Evolutionary conservation across 1,284 basidiomycete species (phyloP).

Genomic region (Papiliotrema terrestris): DNA sequence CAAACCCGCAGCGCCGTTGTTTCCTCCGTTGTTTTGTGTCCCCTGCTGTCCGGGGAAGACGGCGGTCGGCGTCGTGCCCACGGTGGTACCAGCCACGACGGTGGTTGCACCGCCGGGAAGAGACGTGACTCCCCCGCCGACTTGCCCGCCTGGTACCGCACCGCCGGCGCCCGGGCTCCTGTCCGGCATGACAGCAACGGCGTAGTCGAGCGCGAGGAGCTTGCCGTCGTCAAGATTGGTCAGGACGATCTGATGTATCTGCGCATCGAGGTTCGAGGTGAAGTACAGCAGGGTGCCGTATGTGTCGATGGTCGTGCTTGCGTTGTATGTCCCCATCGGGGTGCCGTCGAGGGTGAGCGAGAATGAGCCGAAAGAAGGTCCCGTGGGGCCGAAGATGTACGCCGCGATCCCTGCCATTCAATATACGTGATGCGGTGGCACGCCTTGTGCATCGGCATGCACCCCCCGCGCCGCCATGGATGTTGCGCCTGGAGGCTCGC

Average conservation of each 20-base stretch:
- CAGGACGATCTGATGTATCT: constrained; percentile 15
- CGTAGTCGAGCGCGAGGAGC: constrained; percentile 30
- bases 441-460: no score
- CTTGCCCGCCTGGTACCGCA: neutral
- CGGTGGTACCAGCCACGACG: neutral
- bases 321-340: constrained; percentile 19
- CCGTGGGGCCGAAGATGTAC: constrained; percentile 34
- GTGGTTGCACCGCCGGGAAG: neutral
- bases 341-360: constrained; percentile 16
- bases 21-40: neutral
- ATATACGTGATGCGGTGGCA: neutral
- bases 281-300: constrained; percentile 29
- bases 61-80: neutral
- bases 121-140: neutral
- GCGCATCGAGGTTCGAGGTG: constrained; percentile 11
- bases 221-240: constrained; percentile 24
- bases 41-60: neutral
- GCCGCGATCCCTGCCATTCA: constrained; percentile 21
- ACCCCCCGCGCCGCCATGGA: no score
- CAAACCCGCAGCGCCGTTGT: constrained; percentile 2
- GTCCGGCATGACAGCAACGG: constrained; percentile 14
- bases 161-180: neutral
- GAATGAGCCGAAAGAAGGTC: constrained; percentile 26
- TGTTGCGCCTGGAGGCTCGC: no score
- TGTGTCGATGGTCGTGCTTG: constrained; percentile 18